These are phyloP conservation scores for Leucosporidium yakuticum DNA, from an alignment of 768 basidiomycete genomes.

Conservation along the genomic window DNA sequence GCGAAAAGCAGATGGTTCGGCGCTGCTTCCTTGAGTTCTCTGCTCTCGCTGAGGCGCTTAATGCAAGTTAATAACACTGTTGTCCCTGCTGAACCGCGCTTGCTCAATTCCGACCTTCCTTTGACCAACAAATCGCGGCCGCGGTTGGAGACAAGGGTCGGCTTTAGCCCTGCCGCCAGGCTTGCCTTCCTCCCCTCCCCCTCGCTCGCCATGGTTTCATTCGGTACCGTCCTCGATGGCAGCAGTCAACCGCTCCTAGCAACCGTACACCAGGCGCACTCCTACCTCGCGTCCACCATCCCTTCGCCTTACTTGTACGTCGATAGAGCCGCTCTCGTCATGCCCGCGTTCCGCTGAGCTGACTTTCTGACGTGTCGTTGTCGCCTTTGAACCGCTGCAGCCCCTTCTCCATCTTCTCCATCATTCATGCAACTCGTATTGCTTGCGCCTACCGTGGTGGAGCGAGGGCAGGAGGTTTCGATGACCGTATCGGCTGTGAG, in stretches of 20 bases:
- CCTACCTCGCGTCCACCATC: slow-evolving; percentile 2
- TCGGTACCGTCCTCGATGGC: neutral
- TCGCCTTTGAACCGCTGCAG: too few relatives aligned
- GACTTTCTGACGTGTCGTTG: rapidly evolving
- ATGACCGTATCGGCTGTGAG: slow-evolving; percentile 26
- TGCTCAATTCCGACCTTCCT: too few relatives aligned
- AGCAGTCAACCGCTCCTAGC: slow-evolving; percentile 5
- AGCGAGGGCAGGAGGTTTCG: slow-evolving; percentile 22
- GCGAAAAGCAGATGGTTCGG: too few relatives aligned
- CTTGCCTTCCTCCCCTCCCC: too few relatives aligned
- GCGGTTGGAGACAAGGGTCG: too few relatives aligned
- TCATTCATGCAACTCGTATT: slow-evolving; percentile 26
- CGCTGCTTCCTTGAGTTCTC: too few relatives aligned
- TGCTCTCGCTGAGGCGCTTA: too few relatives aligned
- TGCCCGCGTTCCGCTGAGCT: neutral
- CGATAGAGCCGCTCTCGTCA: neutral
- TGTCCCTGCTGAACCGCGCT: too few relatives aligned
- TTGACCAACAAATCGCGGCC: too few relatives aligned
- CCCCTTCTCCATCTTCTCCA: slow-evolving; percentile 30
- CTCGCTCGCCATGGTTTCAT: too few relatives aligned
- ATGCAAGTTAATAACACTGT: too few relatives aligned
- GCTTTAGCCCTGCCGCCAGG: too few relatives aligned
- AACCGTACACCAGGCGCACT: neutral
- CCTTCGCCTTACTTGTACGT: neutral
- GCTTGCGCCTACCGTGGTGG: slow-evolving; percentile 31